Evolutionary conservation across 176 grass and related monocot species (phyloP).

Genomic region (Raddia guianensis): DNA sequence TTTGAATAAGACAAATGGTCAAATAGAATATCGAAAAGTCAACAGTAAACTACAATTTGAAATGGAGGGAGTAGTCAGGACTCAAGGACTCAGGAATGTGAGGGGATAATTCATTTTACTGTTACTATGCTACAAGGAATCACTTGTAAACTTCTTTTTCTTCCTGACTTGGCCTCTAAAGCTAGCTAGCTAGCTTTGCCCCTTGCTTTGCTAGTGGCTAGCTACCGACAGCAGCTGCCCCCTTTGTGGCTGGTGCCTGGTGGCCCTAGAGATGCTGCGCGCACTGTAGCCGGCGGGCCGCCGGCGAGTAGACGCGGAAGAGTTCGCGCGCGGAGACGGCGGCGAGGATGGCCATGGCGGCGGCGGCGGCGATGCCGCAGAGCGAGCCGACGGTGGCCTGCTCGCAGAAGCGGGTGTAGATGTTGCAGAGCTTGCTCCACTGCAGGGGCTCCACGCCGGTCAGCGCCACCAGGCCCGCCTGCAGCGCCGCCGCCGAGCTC

Average conservation of each 20-base stretch:
- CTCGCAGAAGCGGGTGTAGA: slow-evolving; percentile 67
- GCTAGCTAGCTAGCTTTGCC: too few species aligned
- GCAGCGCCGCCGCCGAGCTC: slow-evolving; percentile 47
- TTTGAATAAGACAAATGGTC: too few species aligned
- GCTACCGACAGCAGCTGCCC: background rate
- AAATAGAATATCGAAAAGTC: too few species aligned
- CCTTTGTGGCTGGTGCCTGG: background rate
- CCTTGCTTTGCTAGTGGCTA: background rate
- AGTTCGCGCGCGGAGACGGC: slow-evolving; percentile 54
- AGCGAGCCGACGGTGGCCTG: slow-evolving; percentile 53
- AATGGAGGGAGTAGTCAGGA: too few species aligned
- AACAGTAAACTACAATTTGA: too few species aligned
- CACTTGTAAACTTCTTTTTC: background rate
- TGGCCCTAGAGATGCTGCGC: background rate
- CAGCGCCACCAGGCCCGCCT: slow-evolving; percentile 51
- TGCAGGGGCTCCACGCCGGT: slow-evolving; percentile 51
- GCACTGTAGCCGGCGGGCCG: background rate
- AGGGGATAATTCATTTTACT: background rate
- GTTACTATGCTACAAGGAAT: too few species aligned
- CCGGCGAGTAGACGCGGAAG: slow-evolving; percentile 50
- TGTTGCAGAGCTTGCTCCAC: slow-evolving; percentile 80
- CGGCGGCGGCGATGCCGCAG: slow-evolving; percentile 34
- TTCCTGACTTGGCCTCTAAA: background rate
- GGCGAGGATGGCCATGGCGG: slow-evolving; percentile 54
- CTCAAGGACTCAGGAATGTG: background rate